Evolutionary conservation across 345 rosid species (phyloP).

Genomic region (Conringia planisiliqua): DNA sequence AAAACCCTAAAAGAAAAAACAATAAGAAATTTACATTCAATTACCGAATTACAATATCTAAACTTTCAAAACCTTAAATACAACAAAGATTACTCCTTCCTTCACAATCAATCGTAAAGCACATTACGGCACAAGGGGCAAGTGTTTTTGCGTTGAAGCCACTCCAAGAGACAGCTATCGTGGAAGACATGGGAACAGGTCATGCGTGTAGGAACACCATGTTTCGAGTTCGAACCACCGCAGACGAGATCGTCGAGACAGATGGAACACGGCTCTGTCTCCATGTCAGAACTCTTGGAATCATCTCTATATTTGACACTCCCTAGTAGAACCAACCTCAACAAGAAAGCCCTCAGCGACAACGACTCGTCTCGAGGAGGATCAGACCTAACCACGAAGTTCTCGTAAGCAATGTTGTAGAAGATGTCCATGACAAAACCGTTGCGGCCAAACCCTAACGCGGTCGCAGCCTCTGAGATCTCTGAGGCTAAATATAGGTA

Average conservation of each 20-base stretch:
- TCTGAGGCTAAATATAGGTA: background rate
- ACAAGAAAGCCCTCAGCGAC: background rate
- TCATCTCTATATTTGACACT: background rate
- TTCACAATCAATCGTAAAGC: background rate
- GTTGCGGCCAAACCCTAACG: background rate
- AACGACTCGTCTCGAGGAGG: background rate
- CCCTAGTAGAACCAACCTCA: background rate
- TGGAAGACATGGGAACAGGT: slow-evolving; percentile 20
- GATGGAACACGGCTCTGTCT: slow-evolving; percentile 22
- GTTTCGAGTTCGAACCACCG: background rate
- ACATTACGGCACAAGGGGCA: slow-evolving; percentile 16
- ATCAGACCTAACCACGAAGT: background rate
- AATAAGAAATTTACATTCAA: background rate
- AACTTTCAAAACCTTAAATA: background rate
- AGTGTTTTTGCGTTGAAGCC: slow-evolving; percentile 8
- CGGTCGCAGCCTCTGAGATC: background rate
- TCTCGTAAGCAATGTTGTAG: background rate
- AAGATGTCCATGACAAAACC: background rate
- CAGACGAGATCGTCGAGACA: slow-evolving; percentile 4
- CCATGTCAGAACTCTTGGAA: background rate
- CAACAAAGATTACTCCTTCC: background rate
- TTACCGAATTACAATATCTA: background rate
- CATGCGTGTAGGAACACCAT: background rate
- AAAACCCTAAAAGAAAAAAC: background rate
- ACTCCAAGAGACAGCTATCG: background rate